A percentile compares a stretch with the other conserved stretches of the same genome.
phyloP scores from a whole-genome alignment of 2,329 filamentous ascomycete species.

The Hypoxylon sp. region DNA sequence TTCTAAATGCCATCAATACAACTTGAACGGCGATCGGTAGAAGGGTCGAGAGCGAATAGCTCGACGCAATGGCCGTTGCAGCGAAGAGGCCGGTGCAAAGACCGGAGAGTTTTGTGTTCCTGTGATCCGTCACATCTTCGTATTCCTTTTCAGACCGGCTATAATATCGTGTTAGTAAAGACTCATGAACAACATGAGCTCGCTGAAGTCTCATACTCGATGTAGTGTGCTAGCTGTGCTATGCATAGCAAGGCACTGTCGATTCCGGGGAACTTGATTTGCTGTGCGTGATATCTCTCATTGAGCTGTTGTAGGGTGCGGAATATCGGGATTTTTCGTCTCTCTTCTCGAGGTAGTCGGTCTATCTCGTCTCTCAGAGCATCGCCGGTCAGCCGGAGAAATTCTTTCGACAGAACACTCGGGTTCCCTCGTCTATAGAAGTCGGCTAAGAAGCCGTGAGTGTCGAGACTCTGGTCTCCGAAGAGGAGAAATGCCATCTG shows the following conservation, averaged over 20 bases:
- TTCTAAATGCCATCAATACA: conserved; percentile 76
- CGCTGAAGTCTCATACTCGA: conserved; percentile 67
- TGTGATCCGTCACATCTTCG: conserved; percentile 65
- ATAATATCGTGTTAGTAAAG: conserved; percentile 51
- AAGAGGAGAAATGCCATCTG: conserved; percentile 73
- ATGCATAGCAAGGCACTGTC: conserved; percentile 77
- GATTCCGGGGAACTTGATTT: conserved; percentile 71
- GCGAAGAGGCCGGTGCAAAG: conserved; percentile 79
- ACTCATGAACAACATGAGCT: not conserved
- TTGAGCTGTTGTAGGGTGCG: conserved; percentile 74
- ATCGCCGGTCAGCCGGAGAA: conserved; percentile 71
- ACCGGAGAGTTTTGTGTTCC: conserved; percentile 71
- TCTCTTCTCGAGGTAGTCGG: conserved; percentile 68
- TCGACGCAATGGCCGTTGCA: conserved; percentile 76
- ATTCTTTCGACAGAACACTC: conserved; percentile 71
- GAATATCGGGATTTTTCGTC: conserved; percentile 73
- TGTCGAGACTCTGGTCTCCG: conserved; percentile 79
- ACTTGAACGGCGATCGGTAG: conserved; percentile 74
- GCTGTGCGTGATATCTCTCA: conserved; percentile 73
- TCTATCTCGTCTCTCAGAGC: conserved; percentile 74
- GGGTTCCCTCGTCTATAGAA: conserved; percentile 63
- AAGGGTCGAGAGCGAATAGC: conserved; percentile 73
- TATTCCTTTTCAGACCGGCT: conserved; percentile 70
- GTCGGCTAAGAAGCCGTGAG: conserved; percentile 73
- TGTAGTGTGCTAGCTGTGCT: conserved; percentile 77